A percentile compares a stretch with the other conserved stretches of the same genome.
phyloP scores from a whole-genome alignment of 192 early-diverging fungal genomes.

The Coemansia sp. region DNA sequence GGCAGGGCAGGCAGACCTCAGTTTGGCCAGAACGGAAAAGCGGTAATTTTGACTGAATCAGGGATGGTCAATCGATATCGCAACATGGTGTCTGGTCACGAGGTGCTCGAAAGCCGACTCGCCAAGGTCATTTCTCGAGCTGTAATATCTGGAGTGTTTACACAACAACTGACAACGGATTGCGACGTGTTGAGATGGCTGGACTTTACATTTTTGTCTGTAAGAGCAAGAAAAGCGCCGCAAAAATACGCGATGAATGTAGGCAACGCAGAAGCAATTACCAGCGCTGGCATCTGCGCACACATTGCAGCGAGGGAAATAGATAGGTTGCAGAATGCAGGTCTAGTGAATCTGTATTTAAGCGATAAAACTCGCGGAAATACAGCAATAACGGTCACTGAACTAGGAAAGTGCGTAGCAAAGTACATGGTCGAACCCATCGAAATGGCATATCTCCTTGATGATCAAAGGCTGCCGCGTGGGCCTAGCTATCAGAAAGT shows the following conservation, averaged over 20 bases:
- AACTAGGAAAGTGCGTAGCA: constrained; percentile 31
- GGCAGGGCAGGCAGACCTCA: constrained; percentile 74
- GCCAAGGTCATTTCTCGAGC: constrained; percentile 57
- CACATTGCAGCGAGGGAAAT: constrained; percentile 10
- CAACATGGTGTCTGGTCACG: constrained; percentile 58
- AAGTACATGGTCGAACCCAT: constrained; percentile 34
- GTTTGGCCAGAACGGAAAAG: constrained; percentile 68
- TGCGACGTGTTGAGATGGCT: constrained; percentile 36
- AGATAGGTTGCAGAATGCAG: neutral
- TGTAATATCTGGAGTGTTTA: constrained; percentile 42
- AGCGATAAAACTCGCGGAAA: neutral
- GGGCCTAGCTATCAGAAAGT: constrained; percentile 25
- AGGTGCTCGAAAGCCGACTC: constrained; percentile 69
- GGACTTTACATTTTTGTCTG: constrained; percentile 19
- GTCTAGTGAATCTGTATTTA: constrained; percentile 3
- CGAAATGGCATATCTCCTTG: constrained; percentile 13
- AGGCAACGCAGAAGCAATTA: neutral
- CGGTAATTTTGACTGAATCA: constrained; percentile 62
- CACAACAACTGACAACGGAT: constrained; percentile 36
- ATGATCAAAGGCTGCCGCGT: constrained; percentile 9
- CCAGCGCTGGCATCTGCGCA: neutral
- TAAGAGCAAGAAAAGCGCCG: constrained; percentile 20
- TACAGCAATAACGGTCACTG: neutral
- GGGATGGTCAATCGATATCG: constrained; percentile 51
- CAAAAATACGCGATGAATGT: constrained; percentile 7